Evolutionary conservation across 805 yeast species (phyloP), one percentile per base, ranked within the genome.

Genomic region (Candida silvatica): DNA sequence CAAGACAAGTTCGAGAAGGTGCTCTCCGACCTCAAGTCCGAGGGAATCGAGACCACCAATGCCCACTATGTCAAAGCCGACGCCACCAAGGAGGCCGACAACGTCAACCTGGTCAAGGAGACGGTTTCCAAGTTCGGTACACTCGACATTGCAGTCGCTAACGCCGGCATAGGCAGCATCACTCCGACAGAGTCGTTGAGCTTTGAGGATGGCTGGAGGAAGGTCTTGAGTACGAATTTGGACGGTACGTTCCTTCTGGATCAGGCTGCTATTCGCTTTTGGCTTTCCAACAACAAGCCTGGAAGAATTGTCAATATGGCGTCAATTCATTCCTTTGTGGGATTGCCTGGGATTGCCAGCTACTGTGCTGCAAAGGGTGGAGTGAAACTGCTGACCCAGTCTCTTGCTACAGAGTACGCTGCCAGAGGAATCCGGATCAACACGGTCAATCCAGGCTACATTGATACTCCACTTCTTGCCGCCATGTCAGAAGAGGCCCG

Each of bases 81-180:
- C 20, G 38, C 37, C 12, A 31, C 44, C 16, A 33, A 32, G 8
- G 40, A 32, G 27, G 38, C 25, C 7, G 41, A 37, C 23, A 37
- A 35, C 25, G 17, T 30, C 18, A 35, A 22, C n/a, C 29, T 34
- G 16, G 18, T 41, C 11, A 16, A 24, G 17, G 32, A 29, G 19
- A 29, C 39, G 11, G 19, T 38, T 4, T 11, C 34, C 6, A 25
- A 12, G n/a, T 40, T 39, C 31, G 40, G 42, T 22, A 32, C 36
- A 11, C 23, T 44, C 15, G 48, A 44, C 27, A 24, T 39, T 16
- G 41, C 47, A 6, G 37, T 34, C 16, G 27, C 27, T 39, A 38
- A 26, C 14, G 29, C 29, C n/a, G 29, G 29, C 11, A 26, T 26
- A 12, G 29, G 29, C 14, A 6, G 6, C 16, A 12, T 12, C n/a